A percentile compares a stretch with the other conserved stretches of the same genome.
phyloP scores from a whole-genome alignment of 306 rosid species.

The Mimosa bimucronata region DNA sequence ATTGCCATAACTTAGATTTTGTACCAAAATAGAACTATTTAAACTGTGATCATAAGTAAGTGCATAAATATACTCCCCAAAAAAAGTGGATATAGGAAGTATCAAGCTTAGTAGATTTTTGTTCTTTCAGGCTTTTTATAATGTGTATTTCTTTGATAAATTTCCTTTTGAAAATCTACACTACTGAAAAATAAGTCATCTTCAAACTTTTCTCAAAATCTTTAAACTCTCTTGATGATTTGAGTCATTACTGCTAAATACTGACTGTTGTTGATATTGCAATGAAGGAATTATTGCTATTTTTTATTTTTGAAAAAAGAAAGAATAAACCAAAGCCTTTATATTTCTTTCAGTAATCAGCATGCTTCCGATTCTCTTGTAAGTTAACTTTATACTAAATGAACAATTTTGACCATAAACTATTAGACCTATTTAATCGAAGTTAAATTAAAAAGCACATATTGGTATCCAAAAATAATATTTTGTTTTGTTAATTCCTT shows the following conservation, averaged over 20 bases:
- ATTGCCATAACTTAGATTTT: too few relatives aligned
- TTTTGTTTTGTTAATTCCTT: background rate
- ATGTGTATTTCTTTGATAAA: background rate
- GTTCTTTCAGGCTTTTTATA: too few relatives aligned
- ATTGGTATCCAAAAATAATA: background rate
- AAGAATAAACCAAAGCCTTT: background rate
- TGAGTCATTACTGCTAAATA: background rate
- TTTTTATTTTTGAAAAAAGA: too few relatives aligned
- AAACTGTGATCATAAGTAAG: too few relatives aligned
- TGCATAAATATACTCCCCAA: too few relatives aligned
- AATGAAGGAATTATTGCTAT: too few relatives aligned
- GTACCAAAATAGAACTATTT: too few relatives aligned
- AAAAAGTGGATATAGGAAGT: too few relatives aligned
- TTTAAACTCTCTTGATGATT: background rate
- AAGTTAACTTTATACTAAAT: background rate
- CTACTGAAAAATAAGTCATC: background rate
- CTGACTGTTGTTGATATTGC: background rate
- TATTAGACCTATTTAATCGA: background rate
- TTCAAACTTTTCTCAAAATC: background rate
- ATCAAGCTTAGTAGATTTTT: too few relatives aligned
- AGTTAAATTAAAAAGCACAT: background rate
- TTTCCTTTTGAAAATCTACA: background rate
- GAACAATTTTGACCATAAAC: background rate
- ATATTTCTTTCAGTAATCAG: background rate
- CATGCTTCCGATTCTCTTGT: background rate